Conservation (phyloP, 192 early-diverging fungal species). For the Coemansia sp. region DNA sequence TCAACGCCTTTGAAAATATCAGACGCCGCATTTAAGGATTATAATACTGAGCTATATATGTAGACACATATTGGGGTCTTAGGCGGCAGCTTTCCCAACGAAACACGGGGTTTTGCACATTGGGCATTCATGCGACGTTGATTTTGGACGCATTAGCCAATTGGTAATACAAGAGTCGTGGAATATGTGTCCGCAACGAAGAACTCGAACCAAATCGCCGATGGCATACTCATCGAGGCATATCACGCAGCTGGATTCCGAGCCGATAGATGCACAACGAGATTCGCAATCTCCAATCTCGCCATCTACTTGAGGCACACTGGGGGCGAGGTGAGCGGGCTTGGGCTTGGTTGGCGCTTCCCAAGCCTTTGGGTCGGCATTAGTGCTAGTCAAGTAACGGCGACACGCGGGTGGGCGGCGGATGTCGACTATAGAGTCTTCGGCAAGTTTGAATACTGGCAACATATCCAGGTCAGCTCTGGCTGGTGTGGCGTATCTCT, state of each 20-base stretch:
- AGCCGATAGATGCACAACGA: not conserved
- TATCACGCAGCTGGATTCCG: slow-evolving; percentile 59
- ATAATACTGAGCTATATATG: not conserved
- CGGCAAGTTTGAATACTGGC: slow-evolving; percentile 32
- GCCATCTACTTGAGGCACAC: not conserved
- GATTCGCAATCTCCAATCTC: not conserved
- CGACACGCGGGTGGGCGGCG: slow-evolving; percentile 25
- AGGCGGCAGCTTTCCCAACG: slow-evolving; percentile 22
- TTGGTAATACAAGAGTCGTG: slow-evolving; percentile 64
- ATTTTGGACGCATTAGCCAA: slow-evolving; percentile 39
- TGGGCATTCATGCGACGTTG: slow-evolving; percentile 47
- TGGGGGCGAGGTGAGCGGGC: not conserved
- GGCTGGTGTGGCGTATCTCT: not conserved
- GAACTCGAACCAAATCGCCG: slow-evolving; percentile 59
- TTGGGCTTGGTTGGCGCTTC: not conserved
- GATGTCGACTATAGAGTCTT: slow-evolving; percentile 32
- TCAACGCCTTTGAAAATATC: not conserved
- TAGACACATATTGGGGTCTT: slow-evolving; percentile 21
- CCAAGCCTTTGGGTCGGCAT: not conserved
- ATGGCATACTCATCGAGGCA: slow-evolving; percentile 65
- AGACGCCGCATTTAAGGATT: not conserved
- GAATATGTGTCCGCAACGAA: slow-evolving; percentile 66
- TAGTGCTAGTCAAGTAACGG: slow-evolving; percentile 20
- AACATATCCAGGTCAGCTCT: slow-evolving; percentile 21
- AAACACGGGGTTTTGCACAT: slow-evolving; percentile 50